phyloP scores from a whole-genome alignment of 768 basidiomycete species.

The Suillus discolor region DNA sequence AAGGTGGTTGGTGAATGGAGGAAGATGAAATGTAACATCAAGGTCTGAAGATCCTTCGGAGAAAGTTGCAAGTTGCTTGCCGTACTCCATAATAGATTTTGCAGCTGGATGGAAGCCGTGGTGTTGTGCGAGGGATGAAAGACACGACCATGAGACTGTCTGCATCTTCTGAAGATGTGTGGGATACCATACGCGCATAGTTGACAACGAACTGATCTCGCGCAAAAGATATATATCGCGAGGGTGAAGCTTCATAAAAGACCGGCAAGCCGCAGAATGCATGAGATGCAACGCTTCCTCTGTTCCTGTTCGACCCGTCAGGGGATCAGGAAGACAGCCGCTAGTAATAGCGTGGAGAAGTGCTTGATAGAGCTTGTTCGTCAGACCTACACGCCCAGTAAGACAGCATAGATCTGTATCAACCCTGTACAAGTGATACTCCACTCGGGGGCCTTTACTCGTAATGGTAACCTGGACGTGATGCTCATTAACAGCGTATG shows the following conservation, averaged over 20 bases:
- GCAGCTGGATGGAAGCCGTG: not conserved
- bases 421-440: slow-evolving; percentile 33
- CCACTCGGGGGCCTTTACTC: slow-evolving; percentile 4
- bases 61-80: not conserved
- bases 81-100: not conserved
- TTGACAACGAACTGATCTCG: slow-evolving; percentile 36
- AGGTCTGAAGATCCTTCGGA: not conserved
- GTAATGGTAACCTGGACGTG: slow-evolving; percentile 23
- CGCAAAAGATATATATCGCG: slow-evolving; percentile 35
- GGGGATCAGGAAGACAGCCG: slow-evolving; percentile 41
- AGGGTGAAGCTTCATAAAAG: slow-evolving; percentile 39
- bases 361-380: slow-evolving; percentile 36
- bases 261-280: slow-evolving; percentile 37
- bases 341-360: slow-evolving; percentile 51
- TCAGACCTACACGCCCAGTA: slow-evolving; percentile 26
- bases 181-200: slow-evolving; percentile 42
- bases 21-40: not conserved
- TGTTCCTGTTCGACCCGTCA: slow-evolving; percentile 46
- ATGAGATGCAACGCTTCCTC: slow-evolving; percentile 46
- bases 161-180: slow-evolving; percentile 41
- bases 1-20: not conserved
- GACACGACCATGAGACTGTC: slow-evolving; percentile 21
- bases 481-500: slow-evolving; percentile 13
- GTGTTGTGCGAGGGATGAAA: not conserved
- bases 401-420: slow-evolving; percentile 34